Percentiles rank a stretch among this genome's conserved stretches.
Evolutionary conservation across 768 basidiomycete genomes (phyloP).

Genomic region (Pisolithus tinctorius): DNA sequence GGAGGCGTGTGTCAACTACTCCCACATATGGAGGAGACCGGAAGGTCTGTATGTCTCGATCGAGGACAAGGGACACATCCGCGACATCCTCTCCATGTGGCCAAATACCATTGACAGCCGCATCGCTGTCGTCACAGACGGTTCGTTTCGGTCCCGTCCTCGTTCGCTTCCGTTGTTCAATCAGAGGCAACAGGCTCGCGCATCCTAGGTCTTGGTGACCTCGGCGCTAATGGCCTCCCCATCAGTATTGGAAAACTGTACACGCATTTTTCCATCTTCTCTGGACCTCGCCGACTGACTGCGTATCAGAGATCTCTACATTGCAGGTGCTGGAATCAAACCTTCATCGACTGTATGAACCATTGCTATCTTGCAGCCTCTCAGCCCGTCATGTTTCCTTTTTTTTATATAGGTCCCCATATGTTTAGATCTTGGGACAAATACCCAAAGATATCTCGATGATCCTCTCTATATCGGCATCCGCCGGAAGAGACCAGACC

Average conservation of each 20-base stretch:
- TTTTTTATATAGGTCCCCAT: constrained; percentile 43
- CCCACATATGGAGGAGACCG: constrained; percentile 60
- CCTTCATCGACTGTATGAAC: constrained; percentile 37
- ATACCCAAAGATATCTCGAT: constrained; percentile 55
- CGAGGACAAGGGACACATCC: constrained; percentile 58
- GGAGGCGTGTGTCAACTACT: constrained; percentile 66
- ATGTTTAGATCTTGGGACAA: constrained; percentile 71
- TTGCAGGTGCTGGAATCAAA: constrained; percentile 63
- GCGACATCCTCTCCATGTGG: constrained; percentile 49
- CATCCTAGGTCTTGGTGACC: constrained; percentile 61
- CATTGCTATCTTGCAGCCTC: neutral
- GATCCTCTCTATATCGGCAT: constrained; percentile 76
- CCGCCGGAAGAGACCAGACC: constrained; percentile 44
- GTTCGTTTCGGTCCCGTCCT: constrained; percentile 19
- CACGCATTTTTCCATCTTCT: constrained; percentile 15
- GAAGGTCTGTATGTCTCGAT: constrained; percentile 60
- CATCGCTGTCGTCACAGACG: constrained; percentile 77
- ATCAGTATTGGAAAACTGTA: constrained; percentile 73
- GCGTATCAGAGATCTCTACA: constrained; percentile 49
- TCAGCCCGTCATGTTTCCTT: neutral
- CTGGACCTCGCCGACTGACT: neutral
- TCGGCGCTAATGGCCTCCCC: constrained; percentile 35
- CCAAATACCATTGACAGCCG: constrained; percentile 38
- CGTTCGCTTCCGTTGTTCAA: constrained; percentile 3
- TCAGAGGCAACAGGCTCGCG: constrained; percentile 41